Evolutionary conservation across 2,329 filamentous ascomycete genomes (phyloP).

Genomic region (Aspergillus jensenii): DNA sequence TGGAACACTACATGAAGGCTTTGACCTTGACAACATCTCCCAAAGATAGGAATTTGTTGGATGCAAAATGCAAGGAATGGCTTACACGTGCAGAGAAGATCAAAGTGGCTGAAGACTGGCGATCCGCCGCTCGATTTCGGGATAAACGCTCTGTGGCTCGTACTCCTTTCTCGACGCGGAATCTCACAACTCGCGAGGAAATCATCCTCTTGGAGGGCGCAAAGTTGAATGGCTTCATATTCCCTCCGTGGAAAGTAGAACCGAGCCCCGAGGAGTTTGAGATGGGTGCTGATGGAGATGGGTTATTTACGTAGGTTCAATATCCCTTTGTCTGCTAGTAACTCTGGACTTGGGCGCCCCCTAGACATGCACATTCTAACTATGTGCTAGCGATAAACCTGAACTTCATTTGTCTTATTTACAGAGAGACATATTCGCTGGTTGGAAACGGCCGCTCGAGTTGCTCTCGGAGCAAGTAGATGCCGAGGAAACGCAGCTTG

Average conservation of each 20-base stretch:
- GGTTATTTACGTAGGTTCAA: slow-evolving; percentile 61
- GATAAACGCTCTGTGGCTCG: slow-evolving; percentile 33
- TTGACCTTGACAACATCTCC: slow-evolving; percentile 60
- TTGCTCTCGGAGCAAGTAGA: slow-evolving; percentile 52
- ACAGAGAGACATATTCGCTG: slow-evolving; percentile 74
- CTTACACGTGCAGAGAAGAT: slow-evolving; percentile 73
- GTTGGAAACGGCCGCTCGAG: slow-evolving; percentile 77
- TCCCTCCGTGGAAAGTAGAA: slow-evolving; percentile 76
- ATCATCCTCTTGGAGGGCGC: slow-evolving; percentile 76
- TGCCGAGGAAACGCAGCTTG: slow-evolving; percentile 14
- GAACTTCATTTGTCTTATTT: slow-evolving; percentile 70
- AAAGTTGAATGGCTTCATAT: slow-evolving; percentile 76
- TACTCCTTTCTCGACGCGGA: slow-evolving; percentile 56
- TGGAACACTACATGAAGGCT: slow-evolving; percentile 79
- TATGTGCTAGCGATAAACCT: slow-evolving; percentile 60
- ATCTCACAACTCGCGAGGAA: slow-evolving; percentile 68
- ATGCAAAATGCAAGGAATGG: slow-evolving; percentile 67
- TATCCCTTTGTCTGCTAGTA: slow-evolving; percentile 4
- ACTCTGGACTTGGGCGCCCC: slow-evolving; percentile 9
- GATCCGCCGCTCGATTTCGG: slow-evolving; percentile 19
- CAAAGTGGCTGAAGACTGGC: slow-evolving; percentile 52
- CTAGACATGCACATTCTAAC: slow-evolving; percentile 19
- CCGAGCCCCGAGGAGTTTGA: slow-evolving; percentile 64
- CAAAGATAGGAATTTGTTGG: slow-evolving; percentile 66
- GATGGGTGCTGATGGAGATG: slow-evolving; percentile 47